Evolutionary conservation across 1,139 yeast species (phyloP).

Genomic region (Hyphopichia wangnamkhiaoensis): DNA sequence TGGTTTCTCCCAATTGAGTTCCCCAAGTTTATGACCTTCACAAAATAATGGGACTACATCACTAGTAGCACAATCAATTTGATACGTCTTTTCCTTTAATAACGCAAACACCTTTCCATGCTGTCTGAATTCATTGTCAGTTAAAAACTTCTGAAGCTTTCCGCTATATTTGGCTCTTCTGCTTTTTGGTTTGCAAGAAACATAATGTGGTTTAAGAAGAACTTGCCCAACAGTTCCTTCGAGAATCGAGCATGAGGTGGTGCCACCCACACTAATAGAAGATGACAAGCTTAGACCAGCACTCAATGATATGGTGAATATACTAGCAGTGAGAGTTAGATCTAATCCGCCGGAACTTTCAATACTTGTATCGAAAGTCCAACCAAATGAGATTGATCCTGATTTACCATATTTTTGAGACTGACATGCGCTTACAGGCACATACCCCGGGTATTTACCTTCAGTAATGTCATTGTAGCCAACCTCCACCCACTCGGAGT

Average conservation of each 20-base stretch:
- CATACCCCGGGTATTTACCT: constrained; percentile 18
- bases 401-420: constrained; percentile 21
- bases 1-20: constrained; percentile 22
- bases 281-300: constrained; percentile 8
- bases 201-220: constrained; percentile 19
- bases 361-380: constrained; percentile 6
- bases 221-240: constrained; percentile 23
- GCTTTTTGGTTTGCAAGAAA: constrained; percentile 11
- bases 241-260: constrained; percentile 15
- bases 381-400: constrained; percentile 19
- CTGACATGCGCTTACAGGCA: constrained; percentile 26
- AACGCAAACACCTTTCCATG: constrained; percentile 12
- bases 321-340: constrained; percentile 1
- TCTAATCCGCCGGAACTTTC: not conserved
- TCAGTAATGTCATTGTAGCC: constrained; percentile 8
- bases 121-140: constrained; percentile 13
- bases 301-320: constrained; percentile 9
- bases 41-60: constrained; percentile 24
- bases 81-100: constrained; percentile 12
- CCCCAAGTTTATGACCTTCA: constrained; percentile 17
- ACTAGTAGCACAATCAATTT: constrained; percentile 23
- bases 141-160: constrained; percentile 10
- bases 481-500: constrained; percentile 20
- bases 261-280: constrained; percentile 12
- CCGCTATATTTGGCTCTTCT: constrained; percentile 15